A percentile compares a stretch with the other conserved stretches of the same genome.
Conservation (phyloP, 2,329 filamentous ascomycete genomes). For the Capronia coronata region DNA sequence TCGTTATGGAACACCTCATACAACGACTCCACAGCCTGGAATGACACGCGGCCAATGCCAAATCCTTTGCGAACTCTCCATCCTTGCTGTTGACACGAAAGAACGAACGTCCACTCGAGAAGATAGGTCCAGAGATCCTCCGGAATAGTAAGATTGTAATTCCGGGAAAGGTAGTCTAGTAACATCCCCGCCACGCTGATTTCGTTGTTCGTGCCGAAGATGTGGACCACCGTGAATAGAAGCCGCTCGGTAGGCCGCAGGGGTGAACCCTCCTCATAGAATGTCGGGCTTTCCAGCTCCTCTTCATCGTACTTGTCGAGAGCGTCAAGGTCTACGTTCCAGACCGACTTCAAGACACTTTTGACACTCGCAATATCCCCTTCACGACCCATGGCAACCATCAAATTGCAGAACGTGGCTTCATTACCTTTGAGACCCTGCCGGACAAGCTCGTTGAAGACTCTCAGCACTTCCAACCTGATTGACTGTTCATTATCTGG, state of each 20-base stretch:
- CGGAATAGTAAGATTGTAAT: constrained; percentile 54
- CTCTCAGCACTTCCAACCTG: constrained; percentile 30
- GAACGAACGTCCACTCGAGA: constrained; percentile 60
- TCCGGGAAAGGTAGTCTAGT: constrained; percentile 56
- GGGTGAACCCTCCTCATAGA: constrained; percentile 46
- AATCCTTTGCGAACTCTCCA: constrained; percentile 29
- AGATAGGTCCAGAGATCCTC: constrained; percentile 58
- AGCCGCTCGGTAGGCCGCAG: constrained; percentile 54
- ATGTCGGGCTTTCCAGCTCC: constrained; percentile 33
- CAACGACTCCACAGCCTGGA: constrained; percentile 46
- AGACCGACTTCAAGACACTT: constrained; percentile 46
- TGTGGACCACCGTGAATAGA: constrained; percentile 61
- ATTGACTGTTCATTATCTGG: constrained; percentile 15
- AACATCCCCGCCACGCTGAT: constrained; percentile 53
- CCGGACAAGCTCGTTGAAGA: constrained; percentile 46
- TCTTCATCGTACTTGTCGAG: constrained; percentile 35
- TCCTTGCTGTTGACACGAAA: constrained; percentile 39
- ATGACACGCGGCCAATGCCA: constrained; percentile 38
- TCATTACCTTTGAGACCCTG: constrained; percentile 42
- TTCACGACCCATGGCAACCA: constrained; percentile 49
- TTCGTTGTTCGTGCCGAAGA: constrained; percentile 60
- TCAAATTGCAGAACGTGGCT: constrained; percentile 48
- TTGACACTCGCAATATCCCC: constrained; percentile 45
- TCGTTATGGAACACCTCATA: constrained; percentile 54
- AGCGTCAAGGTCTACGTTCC: constrained; percentile 48